phyloP scores from a whole-genome alignment of 176 grass and related monocot genomes.

The Eragrostis curvula region DNA sequence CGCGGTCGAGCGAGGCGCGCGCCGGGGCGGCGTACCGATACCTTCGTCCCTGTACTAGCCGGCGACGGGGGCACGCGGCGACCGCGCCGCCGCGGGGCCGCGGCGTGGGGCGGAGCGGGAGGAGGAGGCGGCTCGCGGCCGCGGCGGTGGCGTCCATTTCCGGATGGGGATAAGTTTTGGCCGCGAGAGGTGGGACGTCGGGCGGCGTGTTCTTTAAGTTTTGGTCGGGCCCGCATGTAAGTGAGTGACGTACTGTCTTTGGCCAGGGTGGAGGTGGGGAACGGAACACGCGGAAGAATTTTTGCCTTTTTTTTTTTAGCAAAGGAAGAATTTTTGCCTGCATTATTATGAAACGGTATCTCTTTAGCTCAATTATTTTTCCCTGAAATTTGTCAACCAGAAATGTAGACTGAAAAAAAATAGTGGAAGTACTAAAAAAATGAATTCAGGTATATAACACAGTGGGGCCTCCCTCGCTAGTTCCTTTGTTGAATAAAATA shows the following conservation, averaged over 20 bases:
- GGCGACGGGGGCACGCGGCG: not conserved
- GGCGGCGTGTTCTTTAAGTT: not conserved
- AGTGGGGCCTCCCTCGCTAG: no score
- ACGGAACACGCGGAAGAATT: slow-evolving; percentile 14
- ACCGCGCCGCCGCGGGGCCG: not conserved
- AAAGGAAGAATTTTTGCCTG: no score
- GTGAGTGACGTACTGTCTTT: not conserved
- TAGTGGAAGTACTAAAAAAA: no score
- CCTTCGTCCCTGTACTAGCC: not conserved
- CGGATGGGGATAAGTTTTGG: slow-evolving; percentile 21
- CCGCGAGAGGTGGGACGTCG: no score
- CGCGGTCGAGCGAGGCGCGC: slow-evolving; percentile 59
- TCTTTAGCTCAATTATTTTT: no score
- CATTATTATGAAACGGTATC: no score
- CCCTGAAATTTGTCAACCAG: no score
- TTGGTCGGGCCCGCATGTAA: slow-evolving; percentile 25
- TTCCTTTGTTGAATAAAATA: no score
- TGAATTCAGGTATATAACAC: no score
- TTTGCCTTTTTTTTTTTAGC: no score
- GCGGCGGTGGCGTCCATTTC: slow-evolving; percentile 30
- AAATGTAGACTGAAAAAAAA: no score
- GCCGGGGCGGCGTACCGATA: slow-evolving; percentile 9
- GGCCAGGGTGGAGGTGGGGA: not conserved
- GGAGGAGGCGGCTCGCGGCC: slow-evolving; percentile 37
- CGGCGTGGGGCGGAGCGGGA: slow-evolving; percentile 41